Evolutionary conservation across 768 basidiomycete species (phyloP), one percentile per base, ranked within the genome.

Genomic region (Calocera cornea): DNA sequence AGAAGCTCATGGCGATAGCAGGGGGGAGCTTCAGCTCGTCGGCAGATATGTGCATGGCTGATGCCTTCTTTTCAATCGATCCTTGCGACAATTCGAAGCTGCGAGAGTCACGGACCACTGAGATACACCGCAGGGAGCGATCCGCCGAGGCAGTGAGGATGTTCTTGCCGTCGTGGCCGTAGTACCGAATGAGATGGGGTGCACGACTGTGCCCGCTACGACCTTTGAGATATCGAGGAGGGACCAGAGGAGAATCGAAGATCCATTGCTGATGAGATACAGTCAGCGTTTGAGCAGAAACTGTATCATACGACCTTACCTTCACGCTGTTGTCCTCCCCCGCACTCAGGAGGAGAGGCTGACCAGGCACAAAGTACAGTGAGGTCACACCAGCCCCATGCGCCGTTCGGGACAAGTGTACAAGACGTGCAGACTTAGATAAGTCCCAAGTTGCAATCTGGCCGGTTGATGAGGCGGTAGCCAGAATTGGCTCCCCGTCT

Each of bases 81-180:
- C 94, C 95, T 83, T 98, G 95, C 1, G 92, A 95, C 66, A 99
- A 78, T 76, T 99, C 97, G 73, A 92, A 92, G 34, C 91, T 93
- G 54, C 97, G 81, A 0, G 95, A 95, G 76, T 99, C 97, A 17
- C 97, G 83, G 11, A 98, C 95, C 66, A 98, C 89, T 50, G 89
- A 92, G 1, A 91, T 95, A 74, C 86, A 92, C 40, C 97, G 82
- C 65, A 99, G 77, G 71, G 90, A 89, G 36, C 94, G 86, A 76
- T 99, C 97, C 12, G 75, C 76, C 1, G 92, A 94, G 2, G 92
- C 88, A 2, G 91, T 94, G 54, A 99, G 77, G 8, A 99, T 78
- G 69, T 92, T 88, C 77, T 99, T 99, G 1, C 97, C 97, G 73
- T 99, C 95, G n/a, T 90, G 87, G 14, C 95, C 95, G 75, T 97